Base-by-base conservation (phyloP, 805 yeast species). In the Huiozyma naganishii region DNA sequence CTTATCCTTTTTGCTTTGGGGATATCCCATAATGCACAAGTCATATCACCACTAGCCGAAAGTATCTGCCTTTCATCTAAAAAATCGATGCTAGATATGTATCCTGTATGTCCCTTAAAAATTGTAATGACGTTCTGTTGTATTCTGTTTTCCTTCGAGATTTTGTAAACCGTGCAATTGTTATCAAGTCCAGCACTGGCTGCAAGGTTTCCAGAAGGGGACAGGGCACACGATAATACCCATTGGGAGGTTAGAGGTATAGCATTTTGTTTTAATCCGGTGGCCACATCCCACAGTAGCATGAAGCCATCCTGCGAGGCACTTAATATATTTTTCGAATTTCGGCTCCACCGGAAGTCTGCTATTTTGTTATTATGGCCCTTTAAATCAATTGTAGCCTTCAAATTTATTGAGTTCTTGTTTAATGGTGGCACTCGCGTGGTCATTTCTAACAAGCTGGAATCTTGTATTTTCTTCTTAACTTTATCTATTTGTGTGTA, bases 101-200 rank as follows among this genome's bases (percentile, higher is more conserved):
- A 89, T 39, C 92, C 90, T 6, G 77, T 71, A 62, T 89, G 96
- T 1, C 92, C 92, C 57, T 83, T 80, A 57, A 84, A 74, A 2
- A 78, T 69, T 5, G 79, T 67, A 30, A 72, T 68, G 6, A 76
- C 67, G 34, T 64, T 61, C 45, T 67, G 72, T 45, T 67, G 70
- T 28, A 67, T 58, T 45, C 60, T 53, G 35, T 55, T 54, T 13
- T 46, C 65, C 45, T 48, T 59, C 3, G 65, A 58, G 10, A 74
- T 57, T 30, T 74, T 69, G 59, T 85, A 85, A 6, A 88, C 67
- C 1, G 90, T 77, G 54, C 94, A 80, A 29, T 75, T 72, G 57
- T 88, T 88, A 47, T 83, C 89, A 47, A 88, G 68, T 0, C 96
- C 96, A 0, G 84, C 96, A 48, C 82, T 73, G 0, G 94, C 95